phyloP scores from a whole-genome alignment of 805 yeast species.

The Candida stauntonica region DNA sequence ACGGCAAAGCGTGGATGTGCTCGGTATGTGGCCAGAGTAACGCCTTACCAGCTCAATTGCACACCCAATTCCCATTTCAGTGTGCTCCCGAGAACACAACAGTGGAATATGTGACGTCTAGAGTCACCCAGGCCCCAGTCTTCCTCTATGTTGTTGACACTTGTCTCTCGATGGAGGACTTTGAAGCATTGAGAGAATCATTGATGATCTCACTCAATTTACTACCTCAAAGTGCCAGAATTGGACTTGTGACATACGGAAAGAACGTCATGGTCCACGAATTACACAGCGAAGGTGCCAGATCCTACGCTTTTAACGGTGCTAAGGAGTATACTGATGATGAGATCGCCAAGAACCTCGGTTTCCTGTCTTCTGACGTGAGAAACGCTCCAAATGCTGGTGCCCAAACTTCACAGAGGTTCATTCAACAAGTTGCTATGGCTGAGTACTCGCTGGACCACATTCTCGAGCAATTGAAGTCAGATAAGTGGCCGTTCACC shows the following conservation, averaged over 20 bases:
- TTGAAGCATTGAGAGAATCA: slow-evolving; percentile 48
- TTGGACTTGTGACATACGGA: slow-evolving; percentile 58
- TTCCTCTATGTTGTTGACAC: slow-evolving; percentile 56
- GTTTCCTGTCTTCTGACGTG: slow-evolving; percentile 36
- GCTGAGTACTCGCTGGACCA: slow-evolving; percentile 46
- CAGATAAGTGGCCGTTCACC: slow-evolving; percentile 46
- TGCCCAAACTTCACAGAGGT: slow-evolving; percentile 10
- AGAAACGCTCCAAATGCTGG: slow-evolving; percentile 9
- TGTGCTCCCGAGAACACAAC: slow-evolving; percentile 32
- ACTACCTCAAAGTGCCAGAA: slow-evolving; percentile 50
- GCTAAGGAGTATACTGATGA: slow-evolving; percentile 44
- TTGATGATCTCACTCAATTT: slow-evolving; percentile 40
- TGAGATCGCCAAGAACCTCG: slow-evolving; percentile 43
- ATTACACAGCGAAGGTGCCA: slow-evolving; percentile 32
- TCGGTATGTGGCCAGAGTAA: slow-evolving; percentile 51
- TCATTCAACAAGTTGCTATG: slow-evolving; percentile 18
- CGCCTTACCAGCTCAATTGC: slow-evolving; percentile 36
- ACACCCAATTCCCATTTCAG: slow-evolving; percentile 11
- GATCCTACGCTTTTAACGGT: slow-evolving; percentile 51
- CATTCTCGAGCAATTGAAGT: slow-evolving; percentile 44
- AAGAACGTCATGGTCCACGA: slow-evolving; percentile 58
- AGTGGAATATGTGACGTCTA: slow-evolving; percentile 41
- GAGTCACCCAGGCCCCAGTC: slow-evolving; percentile 30
- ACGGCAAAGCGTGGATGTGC: slow-evolving; percentile 45
- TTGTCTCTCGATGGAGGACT: slow-evolving; percentile 47